Conservation (phyloP, 106 monocot species). For the Platanthera zijinensis region DNA sequence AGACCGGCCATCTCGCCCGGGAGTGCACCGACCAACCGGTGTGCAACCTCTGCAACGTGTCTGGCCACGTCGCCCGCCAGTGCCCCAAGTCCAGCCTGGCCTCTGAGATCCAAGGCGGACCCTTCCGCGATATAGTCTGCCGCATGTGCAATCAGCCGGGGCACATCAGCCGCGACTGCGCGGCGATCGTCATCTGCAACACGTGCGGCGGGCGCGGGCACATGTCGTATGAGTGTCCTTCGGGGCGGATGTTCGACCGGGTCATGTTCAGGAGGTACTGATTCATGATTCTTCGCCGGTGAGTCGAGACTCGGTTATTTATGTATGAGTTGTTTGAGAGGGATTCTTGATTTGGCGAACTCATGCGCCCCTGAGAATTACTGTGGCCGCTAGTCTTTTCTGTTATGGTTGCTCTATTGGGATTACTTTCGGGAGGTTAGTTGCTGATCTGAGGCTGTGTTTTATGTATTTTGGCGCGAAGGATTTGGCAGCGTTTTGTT, state of each 20-base stretch:
- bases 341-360: too few relatives aligned
- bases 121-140: constrained; percentile 34
- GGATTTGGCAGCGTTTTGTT: too few relatives aligned
- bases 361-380: too few relatives aligned
- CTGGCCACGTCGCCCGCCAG: constrained; percentile 60
- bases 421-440: too few relatives aligned
- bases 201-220: constrained; percentile 59
- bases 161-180: constrained; percentile 55
- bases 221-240: constrained; percentile 49
- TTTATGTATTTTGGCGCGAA: too few relatives aligned
- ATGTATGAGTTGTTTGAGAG: too few relatives aligned
- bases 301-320: neutral
- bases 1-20: constrained; percentile 70
- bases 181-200: constrained; percentile 33
- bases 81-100: constrained; percentile 47
- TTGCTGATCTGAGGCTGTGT: too few relatives aligned
- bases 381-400: too few relatives aligned
- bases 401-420: too few relatives aligned
- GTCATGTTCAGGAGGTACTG: constrained; percentile 38
- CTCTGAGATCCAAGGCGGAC: constrained; percentile 35
- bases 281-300: neutral
- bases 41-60: constrained; percentile 69
- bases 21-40: constrained; percentile 67
- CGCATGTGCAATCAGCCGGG: constrained; percentile 60
- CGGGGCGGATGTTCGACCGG: constrained; percentile 30